These are phyloP conservation scores for Rhizopogon vesiculosus DNA, from an alignment of 768 basidiomycete species.

Conservation along the genomic window DNA sequence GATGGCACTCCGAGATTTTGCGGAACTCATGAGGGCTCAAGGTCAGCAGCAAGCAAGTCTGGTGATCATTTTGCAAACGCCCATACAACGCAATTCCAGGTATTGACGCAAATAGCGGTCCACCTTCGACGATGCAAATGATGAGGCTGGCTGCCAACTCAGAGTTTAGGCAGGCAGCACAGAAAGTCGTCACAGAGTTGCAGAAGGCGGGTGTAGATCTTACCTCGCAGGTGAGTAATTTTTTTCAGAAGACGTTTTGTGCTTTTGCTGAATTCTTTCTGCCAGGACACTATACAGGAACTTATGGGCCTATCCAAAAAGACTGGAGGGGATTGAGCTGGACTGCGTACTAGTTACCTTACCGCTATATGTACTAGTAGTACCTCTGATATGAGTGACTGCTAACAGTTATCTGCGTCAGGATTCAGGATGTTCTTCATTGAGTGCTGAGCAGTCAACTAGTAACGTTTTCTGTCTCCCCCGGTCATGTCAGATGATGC, in stretches of 20 bases:
- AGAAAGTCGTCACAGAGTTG: constrained; percentile 43
- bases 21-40: constrained; percentile 40
- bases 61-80: background rate
- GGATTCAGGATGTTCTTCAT: too few species aligned
- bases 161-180: constrained; percentile 47
- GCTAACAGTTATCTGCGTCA: background rate
- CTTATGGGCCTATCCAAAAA: constrained; percentile 24
- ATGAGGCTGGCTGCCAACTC: constrained; percentile 48
- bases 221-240: constrained; percentile 37
- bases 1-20: constrained; percentile 41
- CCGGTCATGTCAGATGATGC: constrained; percentile 2
- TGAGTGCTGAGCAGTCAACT: background rate
- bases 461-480: background rate
- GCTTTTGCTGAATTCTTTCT: background rate
- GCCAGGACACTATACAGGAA: constrained; percentile 46
- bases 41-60: constrained; percentile 31
- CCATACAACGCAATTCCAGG: constrained; percentile 28
- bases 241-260: background rate
- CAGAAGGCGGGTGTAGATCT: constrained; percentile 59
- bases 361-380: background rate
- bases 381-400: background rate
- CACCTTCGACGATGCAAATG: constrained; percentile 48
- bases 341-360: background rate
- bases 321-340: constrained; percentile 11
- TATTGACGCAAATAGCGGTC: constrained; percentile 39